Conservation (phyloP, 805 yeast genomes). For the Maudiozyma serrabonitensis region DNA sequence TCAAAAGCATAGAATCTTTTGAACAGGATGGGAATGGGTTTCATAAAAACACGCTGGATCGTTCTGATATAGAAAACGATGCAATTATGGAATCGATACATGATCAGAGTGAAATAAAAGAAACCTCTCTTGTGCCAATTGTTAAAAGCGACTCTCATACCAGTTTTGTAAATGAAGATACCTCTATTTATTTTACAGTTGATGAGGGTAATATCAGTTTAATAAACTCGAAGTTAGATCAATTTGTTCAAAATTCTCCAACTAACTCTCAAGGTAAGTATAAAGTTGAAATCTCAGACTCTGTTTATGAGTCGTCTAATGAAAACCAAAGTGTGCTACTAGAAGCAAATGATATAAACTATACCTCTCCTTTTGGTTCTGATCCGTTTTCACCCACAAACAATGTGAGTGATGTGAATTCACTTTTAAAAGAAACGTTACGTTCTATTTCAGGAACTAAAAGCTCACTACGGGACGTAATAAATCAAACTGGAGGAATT, state of each 20-base stretch:
- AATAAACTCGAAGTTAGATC: not conserved
- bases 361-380: slow-evolving; percentile 16
- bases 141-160: not conserved
- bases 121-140: not conserved
- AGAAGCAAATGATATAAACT: slow-evolving; percentile 6
- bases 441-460: not conserved
- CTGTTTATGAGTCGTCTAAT: slow-evolving; percentile 15
- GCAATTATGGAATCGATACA: too few species aligned
- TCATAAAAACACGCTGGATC: too few species aligned
- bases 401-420: not conserved
- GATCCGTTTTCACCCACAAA: slow-evolving; percentile 11
- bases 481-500: too few species aligned
- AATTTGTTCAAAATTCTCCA: not conserved
- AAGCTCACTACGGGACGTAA: not conserved
- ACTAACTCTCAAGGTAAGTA: slow-evolving; percentile 3
- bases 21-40: too few species aligned
- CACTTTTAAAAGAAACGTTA: slow-evolving; percentile 7
- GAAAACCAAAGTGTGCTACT: slow-evolving; percentile 10
- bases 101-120: not conserved
- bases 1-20: too few species aligned
- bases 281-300: slow-evolving; percentile 14
- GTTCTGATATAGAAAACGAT: too few species aligned
- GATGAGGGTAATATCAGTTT: slow-evolving; percentile 4
- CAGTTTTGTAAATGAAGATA: not conserved
- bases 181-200: slow-evolving; percentile 12